These are phyloP conservation scores for Coemansia sp. DNA, from an alignment of 192 early-diverging fungal genomes.

Conservation along the genomic window DNA sequence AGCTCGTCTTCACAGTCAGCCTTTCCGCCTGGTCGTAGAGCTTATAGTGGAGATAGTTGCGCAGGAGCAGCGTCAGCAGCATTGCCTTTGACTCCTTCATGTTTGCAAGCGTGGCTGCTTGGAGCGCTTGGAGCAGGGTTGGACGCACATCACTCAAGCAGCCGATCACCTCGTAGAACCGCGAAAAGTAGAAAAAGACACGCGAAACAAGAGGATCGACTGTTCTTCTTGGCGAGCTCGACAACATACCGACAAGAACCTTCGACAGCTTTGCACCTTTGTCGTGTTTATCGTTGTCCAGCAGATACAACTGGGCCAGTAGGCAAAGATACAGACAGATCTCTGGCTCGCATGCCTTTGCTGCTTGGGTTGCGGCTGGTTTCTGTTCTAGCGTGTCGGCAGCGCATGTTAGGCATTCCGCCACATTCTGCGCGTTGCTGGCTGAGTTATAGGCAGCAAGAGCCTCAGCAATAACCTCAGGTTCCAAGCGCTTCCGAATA, in stretches of 20 bases:
- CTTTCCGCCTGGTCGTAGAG: slow-evolving; percentile 98
- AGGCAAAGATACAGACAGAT: slow-evolving; percentile 84
- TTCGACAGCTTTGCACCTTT: slow-evolving; percentile 72
- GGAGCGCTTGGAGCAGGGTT: slow-evolving; percentile 76
- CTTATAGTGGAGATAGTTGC: slow-evolving; percentile 93
- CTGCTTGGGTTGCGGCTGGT: slow-evolving; percentile 7
- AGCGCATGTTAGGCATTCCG: slow-evolving; percentile 22
- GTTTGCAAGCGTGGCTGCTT: slow-evolving; percentile 87
- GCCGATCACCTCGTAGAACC: slow-evolving; percentile 82
- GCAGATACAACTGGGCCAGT: slow-evolving; percentile 77
- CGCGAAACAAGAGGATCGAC: slow-evolving; percentile 89
- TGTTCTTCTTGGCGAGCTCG: slow-evolving; percentile 80
- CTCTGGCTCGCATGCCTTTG: slow-evolving; percentile 68
- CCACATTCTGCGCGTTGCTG: slow-evolving; percentile 20
- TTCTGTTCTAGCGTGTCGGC: slow-evolving; percentile 16
- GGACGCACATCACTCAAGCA: slow-evolving; percentile 76
- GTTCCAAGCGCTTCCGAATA: slow-evolving; percentile 77
- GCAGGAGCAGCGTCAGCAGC: slow-evolving; percentile 86
- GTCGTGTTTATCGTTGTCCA: slow-evolving; percentile 75
- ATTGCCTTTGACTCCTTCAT: slow-evolving; percentile 90
- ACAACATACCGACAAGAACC: slow-evolving; percentile 64
- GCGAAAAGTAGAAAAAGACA: slow-evolving; percentile 91
- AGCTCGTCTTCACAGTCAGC: slow-evolving; percentile 87
- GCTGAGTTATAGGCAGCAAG: slow-evolving; percentile 56
- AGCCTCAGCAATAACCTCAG: slow-evolving; percentile 63